Evolutionary conservation across 331 rosid genomes (phyloP).

Genomic region (Pyracantha coccinea): DNA sequence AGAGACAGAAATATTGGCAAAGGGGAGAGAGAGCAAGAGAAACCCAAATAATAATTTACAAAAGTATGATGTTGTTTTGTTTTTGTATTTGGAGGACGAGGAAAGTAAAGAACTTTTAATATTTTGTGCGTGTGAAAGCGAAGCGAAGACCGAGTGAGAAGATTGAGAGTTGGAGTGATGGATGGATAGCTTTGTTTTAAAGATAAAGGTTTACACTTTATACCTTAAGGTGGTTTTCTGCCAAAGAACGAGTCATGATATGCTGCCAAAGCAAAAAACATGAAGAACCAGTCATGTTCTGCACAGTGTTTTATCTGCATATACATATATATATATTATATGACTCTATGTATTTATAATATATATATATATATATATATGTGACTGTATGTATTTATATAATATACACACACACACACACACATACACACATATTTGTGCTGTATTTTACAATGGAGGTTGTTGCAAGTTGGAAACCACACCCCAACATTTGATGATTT

Average conservation of each 20-base stretch:
- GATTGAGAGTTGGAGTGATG: background rate
- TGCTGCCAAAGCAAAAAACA: background rate
- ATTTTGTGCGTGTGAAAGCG: background rate
- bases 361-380: background rate
- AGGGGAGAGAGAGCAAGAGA: background rate
- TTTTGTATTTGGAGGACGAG: background rate
- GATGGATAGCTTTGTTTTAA: constrained; percentile 7
- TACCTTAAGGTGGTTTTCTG: background rate
- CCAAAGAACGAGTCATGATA: constrained; percentile 4
- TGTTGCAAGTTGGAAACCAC: constrained; percentile 6
- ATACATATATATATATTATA: no score
- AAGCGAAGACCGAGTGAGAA: constrained; percentile 5
- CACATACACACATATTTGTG: no score
- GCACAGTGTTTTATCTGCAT: background rate
- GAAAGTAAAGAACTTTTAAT: background rate
- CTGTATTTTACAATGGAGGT: background rate
- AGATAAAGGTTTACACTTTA: background rate
- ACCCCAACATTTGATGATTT: background rate
- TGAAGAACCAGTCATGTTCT: background rate
- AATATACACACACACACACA: no score
- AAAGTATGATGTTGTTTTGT: background rate
- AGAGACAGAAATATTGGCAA: background rate
- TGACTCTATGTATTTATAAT: no score
- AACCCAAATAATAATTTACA: background rate
- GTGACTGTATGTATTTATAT: no score